A percentile compares a stretch with the other conserved stretches of the same genome.
phyloP scores from a whole-genome alignment of 1,284 basidiomycete species.

The Coniferiporia weirii region DNA sequence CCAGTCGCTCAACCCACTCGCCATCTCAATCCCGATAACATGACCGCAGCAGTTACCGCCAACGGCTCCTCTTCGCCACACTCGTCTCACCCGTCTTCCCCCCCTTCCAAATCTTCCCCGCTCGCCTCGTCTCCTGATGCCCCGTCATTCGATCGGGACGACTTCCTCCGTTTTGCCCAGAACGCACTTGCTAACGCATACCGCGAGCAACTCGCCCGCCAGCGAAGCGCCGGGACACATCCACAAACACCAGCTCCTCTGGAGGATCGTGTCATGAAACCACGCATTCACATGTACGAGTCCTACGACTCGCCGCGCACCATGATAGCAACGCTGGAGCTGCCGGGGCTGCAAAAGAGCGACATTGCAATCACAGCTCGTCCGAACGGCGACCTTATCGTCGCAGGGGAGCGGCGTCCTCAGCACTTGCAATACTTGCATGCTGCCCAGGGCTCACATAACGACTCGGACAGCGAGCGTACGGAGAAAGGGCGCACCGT shows the following conservation, averaged over 20 bases:
- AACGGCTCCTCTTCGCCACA: neutral
- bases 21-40: too few relatives aligned
- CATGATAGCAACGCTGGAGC: constrained; percentile 13
- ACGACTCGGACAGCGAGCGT: neutral
- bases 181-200: neutral
- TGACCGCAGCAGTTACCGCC: too few relatives aligned
- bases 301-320: neutral
- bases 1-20: too few relatives aligned
- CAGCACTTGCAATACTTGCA: constrained; percentile 7
- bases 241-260: neutral
- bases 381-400: constrained; percentile 12
- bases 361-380: constrained; percentile 11
- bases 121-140: neutral
- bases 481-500: constrained; percentile 4
- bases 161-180: constrained; percentile 8
- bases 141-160: neutral
- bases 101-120: neutral
- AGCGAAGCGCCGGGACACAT: neutral
- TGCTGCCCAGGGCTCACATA: neutral
- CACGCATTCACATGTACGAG: constrained; percentile 13
- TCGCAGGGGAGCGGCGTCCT: constrained; percentile 10
- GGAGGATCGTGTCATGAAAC: constrained; percentile 8
- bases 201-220: neutral
- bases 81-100: neutral
- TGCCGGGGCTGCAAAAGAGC: constrained; percentile 12